Conservation (phyloP, 192 early-diverging fungal genomes). For the Chytriomyces sp. region DNA sequence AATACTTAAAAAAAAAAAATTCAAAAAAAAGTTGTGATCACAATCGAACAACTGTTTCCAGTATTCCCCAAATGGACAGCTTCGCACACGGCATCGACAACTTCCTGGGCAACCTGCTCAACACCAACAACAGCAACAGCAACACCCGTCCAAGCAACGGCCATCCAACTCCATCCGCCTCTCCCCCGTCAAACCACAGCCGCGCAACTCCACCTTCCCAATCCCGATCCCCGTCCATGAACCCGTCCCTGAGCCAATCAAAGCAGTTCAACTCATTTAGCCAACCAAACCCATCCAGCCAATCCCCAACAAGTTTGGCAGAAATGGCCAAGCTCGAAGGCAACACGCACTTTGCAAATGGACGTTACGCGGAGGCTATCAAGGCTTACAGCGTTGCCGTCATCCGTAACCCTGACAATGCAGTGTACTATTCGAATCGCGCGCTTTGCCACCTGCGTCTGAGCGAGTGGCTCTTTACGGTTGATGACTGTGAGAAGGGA, state of each 20-base stretch:
- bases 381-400: slow-evolving; percentile 46
- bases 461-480: slow-evolving; percentile 58
- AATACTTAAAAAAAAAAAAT: background rate
- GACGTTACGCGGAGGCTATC: slow-evolving; percentile 38
- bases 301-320: background rate
- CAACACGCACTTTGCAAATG: slow-evolving; percentile 44
- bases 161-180: background rate
- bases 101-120: background rate
- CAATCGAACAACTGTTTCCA: background rate
- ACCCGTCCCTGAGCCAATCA: no score
- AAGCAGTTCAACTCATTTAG: background rate
- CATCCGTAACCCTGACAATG: slow-evolving; percentile 65
- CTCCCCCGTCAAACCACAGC: background rate
- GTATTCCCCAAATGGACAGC: background rate
- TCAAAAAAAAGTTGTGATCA: background rate
- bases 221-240: background rate
- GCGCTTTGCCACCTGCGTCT: slow-evolving; percentile 76
- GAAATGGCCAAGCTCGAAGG: slow-evolving; percentile 38
- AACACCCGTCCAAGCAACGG: background rate
- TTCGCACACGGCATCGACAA: background rate
- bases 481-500: slow-evolving; percentile 69
- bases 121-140: background rate
- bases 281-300: background rate
- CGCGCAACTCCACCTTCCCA: background rate
- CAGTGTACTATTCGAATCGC: slow-evolving; percentile 82